phyloP scores from a whole-genome alignment of 73 alveolate genomes.

The Breviolum minutum region DNA sequence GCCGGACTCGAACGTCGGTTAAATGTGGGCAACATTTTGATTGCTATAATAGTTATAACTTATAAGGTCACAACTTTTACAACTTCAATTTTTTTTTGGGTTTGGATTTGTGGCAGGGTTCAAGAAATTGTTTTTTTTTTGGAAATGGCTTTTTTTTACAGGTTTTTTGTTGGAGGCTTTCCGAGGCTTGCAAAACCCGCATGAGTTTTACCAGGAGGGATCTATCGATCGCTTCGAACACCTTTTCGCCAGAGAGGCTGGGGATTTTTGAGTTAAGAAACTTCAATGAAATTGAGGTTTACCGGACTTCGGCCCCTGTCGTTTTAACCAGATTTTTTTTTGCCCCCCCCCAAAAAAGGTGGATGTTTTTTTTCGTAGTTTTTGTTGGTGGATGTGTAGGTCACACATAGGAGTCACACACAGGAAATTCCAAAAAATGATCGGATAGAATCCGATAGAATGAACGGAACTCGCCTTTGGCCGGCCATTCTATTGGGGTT shows the following conservation, averaged over 20 bases:
- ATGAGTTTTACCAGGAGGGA: conserved; percentile 1
- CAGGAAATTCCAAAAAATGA: no score
- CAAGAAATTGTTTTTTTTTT: background rate
- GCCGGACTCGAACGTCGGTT: background rate
- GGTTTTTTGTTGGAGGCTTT: background rate
- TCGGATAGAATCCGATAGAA: no score
- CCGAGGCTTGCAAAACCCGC: background rate
- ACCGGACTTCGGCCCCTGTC: no score
- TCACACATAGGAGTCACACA: no score
- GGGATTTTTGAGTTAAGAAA: background rate
- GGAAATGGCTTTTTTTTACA: background rate
- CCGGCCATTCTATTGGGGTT: no score
- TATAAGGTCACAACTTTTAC: background rate
- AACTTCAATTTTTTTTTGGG: no score
- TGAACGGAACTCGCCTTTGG: no score
- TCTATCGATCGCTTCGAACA: conserved; percentile 63
- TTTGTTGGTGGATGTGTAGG: no score
- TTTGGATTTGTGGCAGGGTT: background rate
- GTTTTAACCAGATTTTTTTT: no score
- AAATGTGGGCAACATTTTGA: no score
- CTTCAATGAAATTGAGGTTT: background rate
- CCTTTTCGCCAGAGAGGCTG: conserved; percentile 40
- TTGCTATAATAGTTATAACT: background rate
- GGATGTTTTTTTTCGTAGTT: no score
- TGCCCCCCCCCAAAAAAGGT: no score